Evolutionary conservation across 345 rosid genomes (phyloP), one percentile per base, ranked within the genome.

Genomic region (Eucalyptus dawsonii): DNA sequence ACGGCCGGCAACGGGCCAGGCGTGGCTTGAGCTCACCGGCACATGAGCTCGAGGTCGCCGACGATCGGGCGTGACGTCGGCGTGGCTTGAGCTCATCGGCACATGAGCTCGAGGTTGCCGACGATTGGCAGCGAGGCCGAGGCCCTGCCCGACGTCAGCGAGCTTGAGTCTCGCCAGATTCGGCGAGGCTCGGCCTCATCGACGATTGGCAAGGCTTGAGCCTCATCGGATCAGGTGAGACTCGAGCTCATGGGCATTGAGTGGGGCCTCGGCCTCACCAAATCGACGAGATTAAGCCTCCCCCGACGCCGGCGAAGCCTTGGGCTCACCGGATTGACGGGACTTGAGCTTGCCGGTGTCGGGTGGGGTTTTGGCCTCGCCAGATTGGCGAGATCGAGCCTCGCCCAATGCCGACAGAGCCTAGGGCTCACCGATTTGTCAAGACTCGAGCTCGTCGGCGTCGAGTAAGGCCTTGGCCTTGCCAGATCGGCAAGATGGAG

Each of bases 1-100:
- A 50, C 0, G 17, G 17, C 0, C 0, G 3, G 16, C 6, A 13
- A 50, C 2, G 5, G 0, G 51, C 51, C 3, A 5, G 1, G 51
- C 17, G 0, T 5, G 51, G 51, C 51, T 50, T 0, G 17, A 50
- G 51, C 7, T 50, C 17, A 0, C 16, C 3, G 7, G 17, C 51
- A 50, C 17, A 5, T 5, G 51, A 50, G 51, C 51, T 50, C 7
- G 3, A 50, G 51, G 17, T 50, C 1, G 3, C 17, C 2, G 3
- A 50, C 7, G 17, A 50, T 0, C 2, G 1, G 51, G n/a, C n/a
- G n/a, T n/a, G n/a, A n/a, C n/a, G n/a, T n/a, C n/a, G 1, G 51
- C 17, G 0, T 5, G 51, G 51, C 51, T 50, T 0, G 17, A 50
- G 51, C 7, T 50, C 17, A 0, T 7, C 3, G 7, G 17, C 51